A percentile compares a stretch with the other conserved stretches of the same genome.
phyloP scores from a whole-genome alignment of 2,329 filamentous ascomycete genomes.

The Pezicula rhizophila region DNA sequence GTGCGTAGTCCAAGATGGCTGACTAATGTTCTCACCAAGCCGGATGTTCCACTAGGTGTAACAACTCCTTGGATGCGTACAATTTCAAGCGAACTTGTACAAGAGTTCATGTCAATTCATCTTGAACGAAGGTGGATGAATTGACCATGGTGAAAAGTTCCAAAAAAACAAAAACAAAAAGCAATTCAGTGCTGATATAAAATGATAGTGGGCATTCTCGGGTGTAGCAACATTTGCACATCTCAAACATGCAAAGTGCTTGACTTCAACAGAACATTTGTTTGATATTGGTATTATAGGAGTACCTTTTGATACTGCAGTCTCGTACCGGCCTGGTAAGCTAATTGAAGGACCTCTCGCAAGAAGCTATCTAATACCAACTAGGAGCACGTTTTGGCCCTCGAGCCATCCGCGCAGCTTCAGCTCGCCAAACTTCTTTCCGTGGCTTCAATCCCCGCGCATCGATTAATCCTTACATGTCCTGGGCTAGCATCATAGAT shows the following conservation, averaged over 20 bases:
- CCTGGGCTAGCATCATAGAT: conserved; percentile 75
- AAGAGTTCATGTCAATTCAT: no score
- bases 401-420: conserved; percentile 78
- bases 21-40: background rate
- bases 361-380: conserved; percentile 1
- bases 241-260: conserved; percentile 61
- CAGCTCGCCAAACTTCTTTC: conserved; percentile 71
- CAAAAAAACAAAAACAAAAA: no score
- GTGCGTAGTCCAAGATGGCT: background rate
- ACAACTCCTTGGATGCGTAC: background rate
- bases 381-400: conserved; percentile 75
- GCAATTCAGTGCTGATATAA: conserved; percentile 1
- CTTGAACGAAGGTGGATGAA: no score
- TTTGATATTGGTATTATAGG: conserved; percentile 71
- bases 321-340: conserved; percentile 61
- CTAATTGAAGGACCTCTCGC: background rate
- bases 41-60: no score
- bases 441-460: conserved; percentile 80
- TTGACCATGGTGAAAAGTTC: background rate
- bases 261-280: conserved; percentile 55
- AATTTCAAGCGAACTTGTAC: background rate
- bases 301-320: conserved; percentile 68
- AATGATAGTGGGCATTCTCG: conserved; percentile 53
- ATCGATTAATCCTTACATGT: conserved; percentile 74
- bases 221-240: conserved; percentile 74